Conservation (phyloP, 257 asterid genomes). For the Salvia miltiorrhiza region DNA sequence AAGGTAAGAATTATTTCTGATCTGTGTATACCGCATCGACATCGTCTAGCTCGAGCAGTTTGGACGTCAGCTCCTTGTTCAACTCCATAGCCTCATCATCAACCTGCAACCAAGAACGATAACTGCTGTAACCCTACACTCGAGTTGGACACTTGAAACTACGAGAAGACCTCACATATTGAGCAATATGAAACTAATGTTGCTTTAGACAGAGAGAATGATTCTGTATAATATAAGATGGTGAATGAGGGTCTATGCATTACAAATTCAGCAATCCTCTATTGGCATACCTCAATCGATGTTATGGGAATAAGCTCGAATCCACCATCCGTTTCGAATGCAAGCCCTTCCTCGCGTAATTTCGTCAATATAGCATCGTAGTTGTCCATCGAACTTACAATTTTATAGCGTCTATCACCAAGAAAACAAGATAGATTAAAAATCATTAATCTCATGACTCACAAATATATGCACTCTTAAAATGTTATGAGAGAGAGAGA, state of each 20-base stretch:
- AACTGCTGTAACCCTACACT: neutral
- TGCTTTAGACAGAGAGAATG: neutral
- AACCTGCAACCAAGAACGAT: conserved; percentile 42
- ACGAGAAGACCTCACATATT: neutral
- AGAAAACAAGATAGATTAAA: neutral
- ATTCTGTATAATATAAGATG: neutral
- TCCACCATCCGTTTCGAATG: conserved; percentile 76
- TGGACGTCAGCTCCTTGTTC: conserved; percentile 72
- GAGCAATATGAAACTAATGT: neutral
- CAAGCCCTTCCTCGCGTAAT: conserved; percentile 71
- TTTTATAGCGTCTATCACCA: conserved; percentile 51
- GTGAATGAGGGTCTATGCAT: neutral
- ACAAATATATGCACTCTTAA: neutral
- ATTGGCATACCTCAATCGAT: conserved; percentile 58
- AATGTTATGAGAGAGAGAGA: neutral
- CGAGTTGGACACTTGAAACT: neutral
- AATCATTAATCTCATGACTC: conserved; percentile 6
- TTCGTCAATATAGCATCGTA: conserved; percentile 57
- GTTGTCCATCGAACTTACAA: conserved; percentile 68
- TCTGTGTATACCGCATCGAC: conserved; percentile 91
- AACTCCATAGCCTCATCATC: conserved; percentile 95
- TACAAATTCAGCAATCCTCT: neutral
- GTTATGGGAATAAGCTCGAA: conserved; percentile 73
- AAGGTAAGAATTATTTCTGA: conserved; percentile 41
- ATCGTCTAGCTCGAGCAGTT: conserved; percentile 89